Base-by-base conservation (phyloP, 345 rosid genomes). In the Tarenaya hassleriana region DNA sequence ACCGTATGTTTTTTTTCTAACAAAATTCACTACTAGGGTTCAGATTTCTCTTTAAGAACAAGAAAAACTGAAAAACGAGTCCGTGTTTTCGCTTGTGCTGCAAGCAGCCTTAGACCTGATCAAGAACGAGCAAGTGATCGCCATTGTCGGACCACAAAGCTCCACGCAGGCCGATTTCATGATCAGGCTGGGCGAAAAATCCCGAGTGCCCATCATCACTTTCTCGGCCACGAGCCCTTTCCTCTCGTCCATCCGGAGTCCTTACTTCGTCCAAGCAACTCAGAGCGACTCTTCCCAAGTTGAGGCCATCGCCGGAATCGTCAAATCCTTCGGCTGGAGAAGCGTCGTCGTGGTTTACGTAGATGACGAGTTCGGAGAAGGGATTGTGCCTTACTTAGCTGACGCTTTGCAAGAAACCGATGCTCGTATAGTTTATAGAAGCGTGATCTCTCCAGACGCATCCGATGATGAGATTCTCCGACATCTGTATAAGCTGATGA, bases 201-300 rank as follows among this genome's bases (percentile, higher is more conserved):
- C 75, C 38, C 74, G 64, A 7, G 77, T 84, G 17, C 91, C 95
- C 0, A 69, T 71, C 10, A 50, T 84, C 12, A 67, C 82, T 27
- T 70, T 74, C 55, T 66, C 77, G 1, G 75, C 79, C 0, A 40
- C 78, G 1, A 70, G 64, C 14, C 78, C 79, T 34, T 47, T 67
- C 9, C 50, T 81, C 10, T 52, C 65, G 21, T 56, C 61, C 13
- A 46, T 39, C 11, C 19, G 50, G 4, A 69, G 41, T 4, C 52
- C 66, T 15, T 77, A 69, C 41, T 80, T 75, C 63, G 52, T 77
- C 24, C 61, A 74, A 61, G 66, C 77, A 11, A 66, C 73, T 4
- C 48, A 53, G 37, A 33, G 58, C 14, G 84, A 82, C 47, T 70
- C 75, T 7, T 34, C 18, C 41, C 83, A 85, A 50, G 79, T 71